phyloP scores from a whole-genome alignment of 768 basidiomycete species.

The Rhodotorula toruloides region DNA sequence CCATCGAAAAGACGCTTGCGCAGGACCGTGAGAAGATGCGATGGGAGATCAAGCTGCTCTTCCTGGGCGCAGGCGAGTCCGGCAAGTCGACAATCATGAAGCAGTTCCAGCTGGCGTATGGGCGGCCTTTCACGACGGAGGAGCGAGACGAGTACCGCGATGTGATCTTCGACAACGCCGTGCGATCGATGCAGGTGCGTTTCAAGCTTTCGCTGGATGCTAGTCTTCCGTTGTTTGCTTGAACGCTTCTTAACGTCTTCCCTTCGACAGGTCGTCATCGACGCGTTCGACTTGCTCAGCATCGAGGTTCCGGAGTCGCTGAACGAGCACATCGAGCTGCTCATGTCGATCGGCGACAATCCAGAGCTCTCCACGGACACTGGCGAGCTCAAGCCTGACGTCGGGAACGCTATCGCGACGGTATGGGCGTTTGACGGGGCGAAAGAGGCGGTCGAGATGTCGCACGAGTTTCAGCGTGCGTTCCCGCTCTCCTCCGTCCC shows the following conservation, averaged over 20 bases:
- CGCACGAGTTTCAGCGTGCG: slow-evolving; percentile 75
- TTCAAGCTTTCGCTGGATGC: slow-evolving; percentile 51
- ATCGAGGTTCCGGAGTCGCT: slow-evolving; percentile 65
- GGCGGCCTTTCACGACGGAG: slow-evolving; percentile 73
- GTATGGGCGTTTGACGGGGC: slow-evolving; percentile 77
- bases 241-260: background rate
- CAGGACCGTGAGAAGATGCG: slow-evolving; percentile 11
- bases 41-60: slow-evolving; percentile 31
- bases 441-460: slow-evolving; percentile 72
- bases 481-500: background rate
- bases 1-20: slow-evolving; percentile 16
- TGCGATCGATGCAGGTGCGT: slow-evolving; percentile 94
- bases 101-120: slow-evolving; percentile 93
- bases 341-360: slow-evolving; percentile 69
- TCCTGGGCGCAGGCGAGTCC: slow-evolving; percentile 94
- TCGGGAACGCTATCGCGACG: slow-evolving; percentile 56
- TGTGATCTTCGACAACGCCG: slow-evolving; percentile 85
- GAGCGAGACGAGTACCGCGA: slow-evolving; percentile 89
- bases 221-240: background rate
- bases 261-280: slow-evolving; percentile 68
- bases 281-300: slow-evolving; percentile 78
- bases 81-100: slow-evolving; percentile 89
- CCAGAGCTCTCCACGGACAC: slow-evolving; percentile 69
- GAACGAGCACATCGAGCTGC: slow-evolving; percentile 62
- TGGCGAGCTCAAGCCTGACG: slow-evolving; percentile 57